Evolutionary conservation across 306 rosid genomes (phyloP), one percentile per base, ranked within the genome.

Genomic region (Dicorynia guianensis): DNA sequence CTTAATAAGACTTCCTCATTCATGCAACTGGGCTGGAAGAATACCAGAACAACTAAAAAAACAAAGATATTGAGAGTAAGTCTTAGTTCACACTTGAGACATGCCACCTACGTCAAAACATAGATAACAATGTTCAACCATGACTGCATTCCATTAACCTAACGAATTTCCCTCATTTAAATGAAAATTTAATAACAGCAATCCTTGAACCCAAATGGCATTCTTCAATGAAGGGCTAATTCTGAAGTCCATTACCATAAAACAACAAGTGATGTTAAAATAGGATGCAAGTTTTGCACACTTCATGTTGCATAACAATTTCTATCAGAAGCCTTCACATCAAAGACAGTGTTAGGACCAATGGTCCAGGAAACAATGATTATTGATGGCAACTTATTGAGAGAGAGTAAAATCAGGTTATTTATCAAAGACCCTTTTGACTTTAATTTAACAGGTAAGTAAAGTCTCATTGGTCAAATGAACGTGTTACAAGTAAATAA

Each of bases 111-210:
- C 4, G 15, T 42, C 44, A 15, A 58, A 2, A 71, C 42, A 10
- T 14, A 30, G 33, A 56, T 57, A 18, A 7, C 44, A 61, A 61
- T 61, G 25, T 5, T 36, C 17, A 43, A 39, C 50, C 5, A 18
- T 38, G 14, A 38, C n/a, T 40, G 60, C 53, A 40, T 54, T 55
- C 53, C 54, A 40, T 13, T 58, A 18, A 54, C 53, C 75, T 43
- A 54, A 20, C 19, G 52, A 43, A 19, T 11, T 20, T 14, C 20
- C 11, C 12, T 25, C 20, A 30, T 1, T 12, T 4, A 5, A 62
- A 62, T 15, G 33, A 39, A n/a, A 62, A 56, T 56, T 56, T 1
- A 62, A 36, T 14, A 62, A 13, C 18, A 11, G 14, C 48, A 18
- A 19, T 44, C 11, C 48, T 39, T 8, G 52, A 63, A 40, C 35